Conservation (phyloP, 805 yeast genomes). For the Yarrowia yakushimensis region DNA sequence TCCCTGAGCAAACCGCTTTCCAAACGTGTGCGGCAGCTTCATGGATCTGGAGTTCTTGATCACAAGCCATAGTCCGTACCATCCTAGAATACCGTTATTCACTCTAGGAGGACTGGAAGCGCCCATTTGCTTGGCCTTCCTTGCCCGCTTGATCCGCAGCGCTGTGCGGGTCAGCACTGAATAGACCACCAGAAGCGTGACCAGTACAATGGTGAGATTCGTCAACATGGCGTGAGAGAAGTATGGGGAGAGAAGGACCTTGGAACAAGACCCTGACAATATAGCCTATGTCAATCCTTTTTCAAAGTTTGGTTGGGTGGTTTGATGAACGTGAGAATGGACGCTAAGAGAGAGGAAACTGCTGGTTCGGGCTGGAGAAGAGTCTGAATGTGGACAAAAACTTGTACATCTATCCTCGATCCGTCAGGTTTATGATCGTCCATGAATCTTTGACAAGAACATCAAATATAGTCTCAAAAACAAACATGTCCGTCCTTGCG, state of each 20-base stretch:
- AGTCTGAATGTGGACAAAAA: background rate
- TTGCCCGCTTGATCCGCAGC: background rate
- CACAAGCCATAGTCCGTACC: background rate
- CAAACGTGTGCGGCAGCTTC: background rate
- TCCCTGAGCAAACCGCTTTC: background rate
- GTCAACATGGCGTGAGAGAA: background rate
- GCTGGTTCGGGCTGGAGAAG: no score
- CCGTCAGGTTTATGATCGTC: no score
- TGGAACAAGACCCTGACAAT: background rate
- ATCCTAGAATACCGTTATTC: conserved; percentile 18
- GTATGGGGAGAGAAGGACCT: background rate
- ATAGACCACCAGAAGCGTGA: background rate
- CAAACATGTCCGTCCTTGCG: background rate
- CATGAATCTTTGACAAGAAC: background rate
- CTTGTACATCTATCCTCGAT: no score
- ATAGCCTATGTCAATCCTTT: background rate
- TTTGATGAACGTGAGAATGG: background rate
- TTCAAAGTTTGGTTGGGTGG: background rate
- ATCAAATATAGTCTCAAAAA: background rate
- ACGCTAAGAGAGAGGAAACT: background rate
- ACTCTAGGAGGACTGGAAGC: background rate
- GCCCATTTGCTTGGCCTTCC: conserved; percentile 18
- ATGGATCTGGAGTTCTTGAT: background rate
- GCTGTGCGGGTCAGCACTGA: background rate
- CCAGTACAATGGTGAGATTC: background rate